Evolutionary conservation across 352 stramenopile genomes (phyloP), one percentile per base, ranked within the genome.

Genomic region (Globisporangium mamillatum): DNA sequence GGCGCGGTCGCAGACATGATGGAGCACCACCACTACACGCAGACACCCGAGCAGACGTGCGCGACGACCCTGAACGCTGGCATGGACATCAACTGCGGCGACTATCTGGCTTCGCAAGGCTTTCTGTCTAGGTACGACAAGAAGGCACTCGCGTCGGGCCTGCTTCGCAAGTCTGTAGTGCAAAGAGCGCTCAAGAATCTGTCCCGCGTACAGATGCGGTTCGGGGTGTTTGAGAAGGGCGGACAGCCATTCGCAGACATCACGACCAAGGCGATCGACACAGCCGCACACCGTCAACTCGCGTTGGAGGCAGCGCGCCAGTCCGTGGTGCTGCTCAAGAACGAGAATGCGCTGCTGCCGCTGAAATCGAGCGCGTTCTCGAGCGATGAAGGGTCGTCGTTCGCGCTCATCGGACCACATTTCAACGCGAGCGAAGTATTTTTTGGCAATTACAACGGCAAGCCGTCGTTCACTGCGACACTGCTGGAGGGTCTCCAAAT

Each of bases 251-350:
- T 83, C 60, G 56, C 70, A 4, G 69, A 89, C 36, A 85, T 93
- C 55, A 79, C 79, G 4, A 46, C 80, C 0, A 67, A 79, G 4
- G 59, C 72, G 14, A 69, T 97, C 9, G 78, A 93, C 69, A 86
- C 86, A 5, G 57, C 54, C 0, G 78, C 53, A 29, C 81, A 96
- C 66, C 75, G 73, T 1, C 54, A 77, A 24, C 72, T 97, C 3
- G 80, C 89, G 2, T 64, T 90, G 6, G 83, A 94, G 59, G 88
- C 86, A 2, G 80, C 86, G 22, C 70, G 60, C 0, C 87, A 98
- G 58, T 85, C 79, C 29, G 75, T 98, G 27, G 91, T 98, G 27
- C 65, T 98, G 12, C 78, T 98, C 12, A 97, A 98, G 74, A 98
- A 98, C 73, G 70, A 84, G 3, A 61, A 71, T 18, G 67, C 64